Evolutionary conservation across 495 filamentous ascomycete genomes (phyloP).

Genomic region (Monascus purpureus): DNA sequence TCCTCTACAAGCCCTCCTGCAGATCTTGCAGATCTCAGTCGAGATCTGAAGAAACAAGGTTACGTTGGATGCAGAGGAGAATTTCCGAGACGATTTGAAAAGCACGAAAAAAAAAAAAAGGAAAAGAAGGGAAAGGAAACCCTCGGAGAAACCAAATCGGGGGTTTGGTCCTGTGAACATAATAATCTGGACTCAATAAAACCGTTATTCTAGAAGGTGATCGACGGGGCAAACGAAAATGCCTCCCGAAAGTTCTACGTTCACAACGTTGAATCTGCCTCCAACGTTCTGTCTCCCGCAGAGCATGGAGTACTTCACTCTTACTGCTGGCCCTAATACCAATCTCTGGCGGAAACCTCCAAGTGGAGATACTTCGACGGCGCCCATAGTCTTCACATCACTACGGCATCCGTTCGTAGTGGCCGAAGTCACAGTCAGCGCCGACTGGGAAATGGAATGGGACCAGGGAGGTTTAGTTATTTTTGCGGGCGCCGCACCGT

Average conservation of each 20-base stretch:
- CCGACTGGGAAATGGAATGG: slow-evolving; percentile 47
- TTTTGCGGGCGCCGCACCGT: slow-evolving; percentile 57
- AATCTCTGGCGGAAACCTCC: slow-evolving; percentile 41
- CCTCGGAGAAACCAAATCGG: too few species aligned
- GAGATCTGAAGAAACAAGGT: too few species aligned
- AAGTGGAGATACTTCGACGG: slow-evolving; percentile 39
- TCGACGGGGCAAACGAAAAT: too few species aligned
- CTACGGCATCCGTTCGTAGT: slow-evolving; percentile 38
- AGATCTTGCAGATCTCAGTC: too few species aligned
- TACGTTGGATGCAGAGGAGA: too few species aligned
- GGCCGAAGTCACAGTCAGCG: slow-evolving; percentile 44
- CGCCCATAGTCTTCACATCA: slow-evolving; percentile 43
- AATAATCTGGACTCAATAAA: too few species aligned
- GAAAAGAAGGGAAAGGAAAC: too few species aligned
- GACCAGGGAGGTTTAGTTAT: slow-evolving; percentile 62
- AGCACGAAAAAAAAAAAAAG: too few species aligned
- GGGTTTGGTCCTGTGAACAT: too few species aligned
- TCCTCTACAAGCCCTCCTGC: too few species aligned
- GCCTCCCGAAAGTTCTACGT: slow-evolving; percentile 37
- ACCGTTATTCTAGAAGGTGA: too few species aligned
- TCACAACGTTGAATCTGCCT: slow-evolving; percentile 37
- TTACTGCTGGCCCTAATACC: slow-evolving; percentile 42
- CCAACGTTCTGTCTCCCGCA: slow-evolving; percentile 30
- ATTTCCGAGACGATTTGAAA: too few species aligned
- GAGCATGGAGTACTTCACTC: slow-evolving; percentile 44